A percentile compares a stretch with the other conserved stretches of the same genome.
Evolutionary conservation across 2,329 filamentous ascomycete genomes (phyloP).

Genomic region (Verruconis gallopava): DNA sequence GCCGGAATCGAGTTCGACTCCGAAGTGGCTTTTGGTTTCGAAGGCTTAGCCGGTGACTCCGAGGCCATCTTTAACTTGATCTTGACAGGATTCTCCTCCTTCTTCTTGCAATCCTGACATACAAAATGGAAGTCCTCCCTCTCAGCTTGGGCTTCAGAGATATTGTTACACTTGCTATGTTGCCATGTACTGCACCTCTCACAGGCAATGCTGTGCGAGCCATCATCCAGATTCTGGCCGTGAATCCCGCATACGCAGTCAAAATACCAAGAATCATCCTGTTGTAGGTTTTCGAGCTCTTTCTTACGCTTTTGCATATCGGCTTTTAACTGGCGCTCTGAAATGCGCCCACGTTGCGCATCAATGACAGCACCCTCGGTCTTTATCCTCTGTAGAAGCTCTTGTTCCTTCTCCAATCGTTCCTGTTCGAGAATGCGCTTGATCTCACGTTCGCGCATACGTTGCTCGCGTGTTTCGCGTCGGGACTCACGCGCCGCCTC

Average conservation of each 20-base stretch:
- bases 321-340: slow-evolving; percentile 66
- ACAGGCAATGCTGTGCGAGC: slow-evolving; percentile 84
- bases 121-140: slow-evolving; percentile 77
- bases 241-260: slow-evolving; percentile 87
- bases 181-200: slow-evolving; percentile 95
- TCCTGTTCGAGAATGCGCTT: slow-evolving; percentile 76
- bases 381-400: slow-evolving; percentile 34
- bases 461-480: slow-evolving; percentile 71
- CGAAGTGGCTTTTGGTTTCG: background rate
- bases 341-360: slow-evolving; percentile 47
- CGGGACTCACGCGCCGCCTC: slow-evolving; percentile 66
- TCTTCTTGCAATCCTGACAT: slow-evolving; percentile 63
- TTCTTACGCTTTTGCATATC: slow-evolving; percentile 71
- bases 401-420: slow-evolving; percentile 66
- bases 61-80: slow-evolving; percentile 8
- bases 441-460: slow-evolving; percentile 72
- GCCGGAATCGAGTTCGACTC: background rate
- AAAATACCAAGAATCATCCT: slow-evolving; percentile 83
- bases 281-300: slow-evolving; percentile 57
- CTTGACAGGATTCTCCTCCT: slow-evolving; percentile 33
- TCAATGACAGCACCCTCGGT: slow-evolving; percentile 15
- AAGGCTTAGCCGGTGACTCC: background rate
- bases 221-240: slow-evolving; percentile 81
- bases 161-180: slow-evolving; percentile 81
- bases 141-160: slow-evolving; percentile 68